Evolutionary conservation across 1,284 basidiomycete species (phyloP).

Genomic region (Austroboletus niveus): DNA sequence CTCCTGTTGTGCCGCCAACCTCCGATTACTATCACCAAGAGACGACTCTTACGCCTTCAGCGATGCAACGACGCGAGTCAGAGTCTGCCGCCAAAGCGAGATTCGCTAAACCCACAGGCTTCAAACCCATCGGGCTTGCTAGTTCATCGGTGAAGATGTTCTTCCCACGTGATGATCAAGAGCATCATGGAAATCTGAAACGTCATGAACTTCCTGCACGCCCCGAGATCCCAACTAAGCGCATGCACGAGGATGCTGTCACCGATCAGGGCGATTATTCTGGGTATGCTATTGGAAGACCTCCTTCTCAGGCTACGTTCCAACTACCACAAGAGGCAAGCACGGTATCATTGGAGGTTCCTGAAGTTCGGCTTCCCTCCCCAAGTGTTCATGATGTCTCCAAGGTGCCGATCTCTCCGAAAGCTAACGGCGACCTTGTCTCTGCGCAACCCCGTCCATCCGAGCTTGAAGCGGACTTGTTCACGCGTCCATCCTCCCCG

Average conservation of each 20-base stretch:
- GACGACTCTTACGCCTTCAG: background rate
- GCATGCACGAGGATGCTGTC: constrained; percentile 24
- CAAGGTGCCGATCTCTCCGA: constrained; percentile 26
- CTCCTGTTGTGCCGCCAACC: constrained; percentile 23
- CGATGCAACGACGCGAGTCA: constrained; percentile 19
- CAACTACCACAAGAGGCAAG: constrained; percentile 10
- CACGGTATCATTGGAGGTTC: constrained; percentile 5
- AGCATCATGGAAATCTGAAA: constrained; percentile 18
- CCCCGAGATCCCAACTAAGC: constrained; percentile 29
- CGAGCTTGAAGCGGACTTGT: constrained; percentile 28
- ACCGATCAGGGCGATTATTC: constrained; percentile 22
- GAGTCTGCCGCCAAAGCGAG: constrained; percentile 23
- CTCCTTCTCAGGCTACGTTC: background rate
- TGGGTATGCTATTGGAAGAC: constrained; percentile 3
- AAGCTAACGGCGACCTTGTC: constrained; percentile 23
- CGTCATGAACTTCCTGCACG: constrained; percentile 17
- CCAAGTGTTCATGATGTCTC: constrained; percentile 16
- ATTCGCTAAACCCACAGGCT: constrained; percentile 45
- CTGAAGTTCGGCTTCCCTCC: constrained; percentile 19
- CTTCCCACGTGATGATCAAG: constrained; percentile 66
- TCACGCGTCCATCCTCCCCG: constrained; percentile 35
- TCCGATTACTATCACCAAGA: constrained; percentile 19
- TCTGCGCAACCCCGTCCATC: constrained; percentile 15
- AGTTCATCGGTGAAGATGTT: constrained; percentile 67
- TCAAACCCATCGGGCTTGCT: constrained; percentile 58